Evolutionary conservation across 1,284 basidiomycete genomes (phyloP).

Genomic region (Rhodotorula mucilaginosa): DNA sequence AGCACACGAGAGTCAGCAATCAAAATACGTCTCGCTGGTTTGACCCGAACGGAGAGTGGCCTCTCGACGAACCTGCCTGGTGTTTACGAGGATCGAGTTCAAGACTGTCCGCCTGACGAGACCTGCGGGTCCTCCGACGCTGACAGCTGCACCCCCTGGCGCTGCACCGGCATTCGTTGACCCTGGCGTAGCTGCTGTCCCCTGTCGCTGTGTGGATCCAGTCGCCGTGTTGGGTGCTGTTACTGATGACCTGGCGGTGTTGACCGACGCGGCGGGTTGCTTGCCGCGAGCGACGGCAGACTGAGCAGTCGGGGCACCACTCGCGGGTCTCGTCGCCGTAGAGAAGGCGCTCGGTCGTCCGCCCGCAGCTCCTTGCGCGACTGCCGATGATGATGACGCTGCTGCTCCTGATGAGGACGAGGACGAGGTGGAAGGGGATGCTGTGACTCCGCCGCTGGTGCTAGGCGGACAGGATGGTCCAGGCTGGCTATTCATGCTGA

Average conservation of each 20-base stretch:
- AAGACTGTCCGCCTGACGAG: slow-evolving; percentile 31
- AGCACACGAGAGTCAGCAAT: background rate
- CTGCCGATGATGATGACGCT: background rate
- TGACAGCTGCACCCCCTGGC: background rate
- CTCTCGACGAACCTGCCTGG: slow-evolving; percentile 58
- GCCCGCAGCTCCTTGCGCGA: background rate
- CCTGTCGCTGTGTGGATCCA: background rate
- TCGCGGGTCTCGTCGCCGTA: background rate
- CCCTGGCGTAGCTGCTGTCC: background rate
- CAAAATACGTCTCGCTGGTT: background rate
- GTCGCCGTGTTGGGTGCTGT: background rate
- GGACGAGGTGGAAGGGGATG: slow-evolving; percentile 3
- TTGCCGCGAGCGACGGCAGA: slow-evolving; percentile 11
- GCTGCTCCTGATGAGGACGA: background rate
- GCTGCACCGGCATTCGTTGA: background rate
- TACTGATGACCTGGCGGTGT: too few relatives aligned
- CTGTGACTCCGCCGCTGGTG: background rate
- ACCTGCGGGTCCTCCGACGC: slow-evolving; percentile 19
- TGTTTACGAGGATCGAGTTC: slow-evolving; percentile 66
- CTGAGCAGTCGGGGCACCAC: background rate
- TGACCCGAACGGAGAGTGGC: too few relatives aligned
- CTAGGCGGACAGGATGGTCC: background rate
- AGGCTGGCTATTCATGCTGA: background rate
- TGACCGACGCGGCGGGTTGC: background rate
- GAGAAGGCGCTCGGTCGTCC: slow-evolving; percentile 11